phyloP scores from a whole-genome alignment of 345 rosid species.

The Triadica sebifera region DNA sequence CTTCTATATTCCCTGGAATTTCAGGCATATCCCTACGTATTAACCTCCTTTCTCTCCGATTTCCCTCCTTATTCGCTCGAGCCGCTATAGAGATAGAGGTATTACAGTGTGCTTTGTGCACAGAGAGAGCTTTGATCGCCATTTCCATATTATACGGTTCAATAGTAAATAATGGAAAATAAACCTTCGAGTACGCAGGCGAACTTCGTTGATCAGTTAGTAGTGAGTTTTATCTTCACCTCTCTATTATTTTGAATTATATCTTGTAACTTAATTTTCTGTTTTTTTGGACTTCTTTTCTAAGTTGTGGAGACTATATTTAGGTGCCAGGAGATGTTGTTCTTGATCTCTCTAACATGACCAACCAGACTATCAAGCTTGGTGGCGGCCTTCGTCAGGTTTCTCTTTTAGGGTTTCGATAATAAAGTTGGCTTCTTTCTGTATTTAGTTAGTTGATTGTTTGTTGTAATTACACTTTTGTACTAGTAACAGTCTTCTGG shows the following conservation, averaged over 20 bases:
- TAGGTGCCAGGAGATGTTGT: slow-evolving; percentile 89
- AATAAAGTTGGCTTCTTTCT: neutral
- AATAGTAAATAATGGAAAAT: slow-evolving; percentile 26
- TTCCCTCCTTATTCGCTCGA: neutral
- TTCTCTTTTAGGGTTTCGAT: slow-evolving; percentile 4
- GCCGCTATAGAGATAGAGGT: no score
- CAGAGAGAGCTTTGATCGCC: no score
- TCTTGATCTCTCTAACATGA: slow-evolving; percentile 65
- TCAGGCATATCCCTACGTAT: neutral
- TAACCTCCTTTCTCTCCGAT: neutral
- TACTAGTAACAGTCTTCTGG: neutral
- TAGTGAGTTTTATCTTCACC: slow-evolving; percentile 34
- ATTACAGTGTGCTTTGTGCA: no score
- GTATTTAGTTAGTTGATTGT: neutral
- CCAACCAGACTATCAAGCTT: slow-evolving; percentile 76
- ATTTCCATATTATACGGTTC: neutral
- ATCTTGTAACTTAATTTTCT: neutral
- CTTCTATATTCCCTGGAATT: neutral
- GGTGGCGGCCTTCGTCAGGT: slow-evolving; percentile 95
- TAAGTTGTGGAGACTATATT: neutral
- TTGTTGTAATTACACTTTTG: neutral
- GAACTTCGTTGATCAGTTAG: slow-evolving; percentile 49
- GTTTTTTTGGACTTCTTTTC: neutral
- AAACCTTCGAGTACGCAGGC: slow-evolving; percentile 31
- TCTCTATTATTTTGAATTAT: no score